Evolutionary conservation across 768 basidiomycete species (phyloP).

Genomic region (Tylopilus plumbeoviolaceoides): DNA sequence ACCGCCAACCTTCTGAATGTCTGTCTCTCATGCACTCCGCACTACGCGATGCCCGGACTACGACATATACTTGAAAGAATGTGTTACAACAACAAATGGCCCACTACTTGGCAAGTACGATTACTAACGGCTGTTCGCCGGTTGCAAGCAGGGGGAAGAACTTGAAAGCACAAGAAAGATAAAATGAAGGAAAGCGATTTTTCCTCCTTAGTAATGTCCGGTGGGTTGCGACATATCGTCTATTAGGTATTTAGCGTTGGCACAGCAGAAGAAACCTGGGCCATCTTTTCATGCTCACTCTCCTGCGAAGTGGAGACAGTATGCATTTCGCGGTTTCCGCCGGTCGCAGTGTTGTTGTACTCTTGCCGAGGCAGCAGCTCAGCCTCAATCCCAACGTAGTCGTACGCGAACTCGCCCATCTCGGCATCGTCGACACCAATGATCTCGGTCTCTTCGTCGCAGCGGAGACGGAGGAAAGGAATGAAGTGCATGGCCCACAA

Average conservation of each 20-base stretch:
- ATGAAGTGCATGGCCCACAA: constrained; percentile 87
- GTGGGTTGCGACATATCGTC: background rate
- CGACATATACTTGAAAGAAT: background rate
- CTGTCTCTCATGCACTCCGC: no score
- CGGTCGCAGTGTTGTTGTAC: constrained; percentile 24
- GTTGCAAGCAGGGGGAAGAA: background rate
- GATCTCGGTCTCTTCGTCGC: constrained; percentile 60
- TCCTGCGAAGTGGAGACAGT: constrained; percentile 21
- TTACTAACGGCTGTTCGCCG: background rate
- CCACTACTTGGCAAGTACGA: background rate
- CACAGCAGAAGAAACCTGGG: constrained; percentile 3
- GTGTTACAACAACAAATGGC: background rate
- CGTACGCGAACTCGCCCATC: constrained; percentile 88
- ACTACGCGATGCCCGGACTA: no score
- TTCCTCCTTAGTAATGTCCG: background rate
- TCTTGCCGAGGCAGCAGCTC: constrained; percentile 37
- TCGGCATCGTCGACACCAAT: constrained; percentile 88
- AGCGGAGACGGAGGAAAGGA: constrained; percentile 73
- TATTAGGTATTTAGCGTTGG: background rate
- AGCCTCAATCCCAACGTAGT: constrained; percentile 74
- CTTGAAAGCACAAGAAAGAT: background rate
- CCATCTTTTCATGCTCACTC: constrained; percentile 27
- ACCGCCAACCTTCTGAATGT: background rate
- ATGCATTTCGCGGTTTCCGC: constrained; percentile 36
- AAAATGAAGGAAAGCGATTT: no score